Evolutionary conservation across 2,329 filamentous ascomycete genomes (phyloP).

Genomic region (Fusarium oligoseptatum): DNA sequence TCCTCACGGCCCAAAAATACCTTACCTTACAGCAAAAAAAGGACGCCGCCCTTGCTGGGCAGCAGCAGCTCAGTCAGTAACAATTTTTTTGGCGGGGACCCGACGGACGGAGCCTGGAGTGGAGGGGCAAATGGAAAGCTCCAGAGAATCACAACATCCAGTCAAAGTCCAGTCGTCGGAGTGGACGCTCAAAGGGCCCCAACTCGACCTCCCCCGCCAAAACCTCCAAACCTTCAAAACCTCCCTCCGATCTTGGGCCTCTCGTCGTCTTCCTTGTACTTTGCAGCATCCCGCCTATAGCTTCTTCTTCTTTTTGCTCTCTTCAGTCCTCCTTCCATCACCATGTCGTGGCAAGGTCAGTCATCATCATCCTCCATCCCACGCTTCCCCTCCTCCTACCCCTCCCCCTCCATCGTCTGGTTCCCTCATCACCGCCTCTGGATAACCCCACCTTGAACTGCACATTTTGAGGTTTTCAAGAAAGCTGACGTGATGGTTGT

Average conservation of each 20-base stretch:
- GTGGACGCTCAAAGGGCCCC: neutral
- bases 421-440: conserved; percentile 41
- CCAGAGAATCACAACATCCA: conserved; percentile 41
- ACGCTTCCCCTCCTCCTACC: conserved; percentile 7
- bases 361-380: conserved; percentile 34
- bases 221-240: conserved; percentile 38
- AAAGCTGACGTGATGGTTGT: conserved; percentile 32
- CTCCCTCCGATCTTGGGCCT: conserved; percentile 1
- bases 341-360: conserved; percentile 83
- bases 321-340: conserved; percentile 46
- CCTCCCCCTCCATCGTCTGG: conserved; percentile 35
- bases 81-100: conserved; percentile 40
- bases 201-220: conserved; percentile 37
- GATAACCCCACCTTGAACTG: conserved; percentile 45
- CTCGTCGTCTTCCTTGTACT: conserved; percentile 7
- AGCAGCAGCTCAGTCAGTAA: conserved; percentile 20
- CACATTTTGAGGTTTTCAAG: conserved; percentile 9
- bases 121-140: conserved; percentile 39
- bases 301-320: conserved; percentile 19
- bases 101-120: conserved; percentile 34
- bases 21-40: neutral
- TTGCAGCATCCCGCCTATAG: conserved; percentile 1
- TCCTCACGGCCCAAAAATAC: conserved; percentile 1
- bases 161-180: neutral
- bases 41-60: neutral